phyloP scores from a whole-genome alignment of 2,329 filamentous ascomycete genomes.

The Phialocephala sp. region DNA sequence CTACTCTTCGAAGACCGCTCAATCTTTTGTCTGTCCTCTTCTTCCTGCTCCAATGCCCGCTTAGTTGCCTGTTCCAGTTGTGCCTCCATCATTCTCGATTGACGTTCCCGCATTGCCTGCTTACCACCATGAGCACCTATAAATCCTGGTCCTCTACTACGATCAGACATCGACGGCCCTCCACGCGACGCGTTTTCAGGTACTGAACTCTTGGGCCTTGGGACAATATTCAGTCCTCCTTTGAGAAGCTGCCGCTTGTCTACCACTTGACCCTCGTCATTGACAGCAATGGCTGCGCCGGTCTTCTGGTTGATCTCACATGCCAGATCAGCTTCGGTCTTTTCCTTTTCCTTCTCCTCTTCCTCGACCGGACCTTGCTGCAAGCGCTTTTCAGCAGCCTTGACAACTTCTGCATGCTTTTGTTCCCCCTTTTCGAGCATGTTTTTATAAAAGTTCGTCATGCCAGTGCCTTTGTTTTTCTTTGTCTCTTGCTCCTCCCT shows the following conservation, averaged over 20 bases:
- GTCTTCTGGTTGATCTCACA: slow-evolving; percentile 67
- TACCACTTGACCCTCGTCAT: slow-evolving; percentile 83
- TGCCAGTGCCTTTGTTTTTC: slow-evolving; percentile 70
- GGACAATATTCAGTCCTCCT: slow-evolving; percentile 75
- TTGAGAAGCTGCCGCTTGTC: slow-evolving; percentile 82
- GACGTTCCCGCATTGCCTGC: slow-evolving; percentile 74
- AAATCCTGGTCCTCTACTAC: slow-evolving; percentile 43
- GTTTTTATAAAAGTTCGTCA: slow-evolving; percentile 80
- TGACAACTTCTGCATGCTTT: slow-evolving; percentile 71
- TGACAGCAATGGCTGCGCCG: slow-evolving; percentile 68
- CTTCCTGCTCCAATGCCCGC: slow-evolving; percentile 71
- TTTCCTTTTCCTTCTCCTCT: slow-evolving; percentile 50
- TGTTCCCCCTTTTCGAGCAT: slow-evolving; percentile 74
- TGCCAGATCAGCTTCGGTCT: slow-evolving; percentile 68
- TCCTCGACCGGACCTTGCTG: slow-evolving; percentile 50
- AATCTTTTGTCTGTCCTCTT: slow-evolving; percentile 64
- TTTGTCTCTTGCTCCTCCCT: slow-evolving; percentile 68
- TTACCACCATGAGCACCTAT: slow-evolving; percentile 57
- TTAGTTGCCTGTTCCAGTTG: slow-evolving; percentile 78
- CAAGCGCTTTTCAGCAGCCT: slow-evolving; percentile 64
- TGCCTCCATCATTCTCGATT: slow-evolving; percentile 79
- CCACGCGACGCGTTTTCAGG: slow-evolving; percentile 25
- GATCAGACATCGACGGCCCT: slow-evolving; percentile 32
- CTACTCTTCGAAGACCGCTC: slow-evolving; percentile 74
- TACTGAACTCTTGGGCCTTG: slow-evolving; percentile 61